Conservation (phyloP, 2,329 filamentous ascomycete genomes). For the Grosmannia huntii region DNA sequence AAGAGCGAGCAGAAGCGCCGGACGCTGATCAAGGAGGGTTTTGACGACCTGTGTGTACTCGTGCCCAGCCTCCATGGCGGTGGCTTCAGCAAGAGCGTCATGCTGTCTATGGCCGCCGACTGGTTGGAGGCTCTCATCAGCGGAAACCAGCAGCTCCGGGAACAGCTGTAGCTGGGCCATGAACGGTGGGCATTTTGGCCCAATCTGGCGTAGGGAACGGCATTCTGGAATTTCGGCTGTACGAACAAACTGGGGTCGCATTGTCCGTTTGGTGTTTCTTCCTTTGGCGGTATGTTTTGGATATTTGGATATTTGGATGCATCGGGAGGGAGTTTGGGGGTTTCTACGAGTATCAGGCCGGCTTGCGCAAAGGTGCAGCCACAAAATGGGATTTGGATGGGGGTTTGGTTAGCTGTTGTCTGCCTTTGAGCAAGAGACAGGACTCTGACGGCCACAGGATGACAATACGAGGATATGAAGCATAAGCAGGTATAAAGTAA, state of each 20-base stretch:
- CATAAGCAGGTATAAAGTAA: too few species aligned
- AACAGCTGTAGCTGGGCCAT: constrained; percentile 27
- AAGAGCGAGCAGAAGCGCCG: constrained; percentile 77
- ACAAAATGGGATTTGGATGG: too few species aligned
- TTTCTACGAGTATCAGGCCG: too few species aligned
- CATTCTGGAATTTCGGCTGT: too few species aligned
- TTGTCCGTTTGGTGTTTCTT: neutral
- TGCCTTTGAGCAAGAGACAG: too few species aligned
- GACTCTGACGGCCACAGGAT: too few species aligned
- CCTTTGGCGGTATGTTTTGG: neutral
- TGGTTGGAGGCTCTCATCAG: constrained; percentile 63
- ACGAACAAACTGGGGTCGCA: too few species aligned
- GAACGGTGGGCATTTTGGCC: neutral
- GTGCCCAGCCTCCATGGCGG: constrained; percentile 64
- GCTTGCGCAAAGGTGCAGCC: too few species aligned
- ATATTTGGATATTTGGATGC: too few species aligned
- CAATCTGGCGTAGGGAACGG: too few species aligned
- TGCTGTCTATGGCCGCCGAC: constrained; percentile 61
- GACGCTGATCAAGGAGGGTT: constrained; percentile 69
- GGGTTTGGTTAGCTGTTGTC: neutral
- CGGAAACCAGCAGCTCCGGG: constrained; percentile 50
- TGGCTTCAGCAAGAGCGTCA: constrained; percentile 72
- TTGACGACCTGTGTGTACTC: constrained; percentile 64
- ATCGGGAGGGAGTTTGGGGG: too few species aligned
- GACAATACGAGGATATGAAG: too few species aligned